phyloP scores from a whole-genome alignment of 257 asterid genomes.

The Penstemon barbatus region DNA sequence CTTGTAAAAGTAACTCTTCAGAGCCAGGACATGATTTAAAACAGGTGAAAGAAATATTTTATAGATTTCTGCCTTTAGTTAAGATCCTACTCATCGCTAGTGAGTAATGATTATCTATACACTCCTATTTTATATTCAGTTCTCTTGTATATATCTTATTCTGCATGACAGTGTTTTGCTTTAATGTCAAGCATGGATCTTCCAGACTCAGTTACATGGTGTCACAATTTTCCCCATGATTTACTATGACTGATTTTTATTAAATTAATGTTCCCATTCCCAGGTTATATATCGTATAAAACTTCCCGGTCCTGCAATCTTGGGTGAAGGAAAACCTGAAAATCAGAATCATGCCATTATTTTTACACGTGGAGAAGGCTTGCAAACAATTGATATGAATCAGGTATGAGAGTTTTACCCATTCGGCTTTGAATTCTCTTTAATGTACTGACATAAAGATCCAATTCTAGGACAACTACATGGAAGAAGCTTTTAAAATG shows the following conservation, averaged over 20 bases:
- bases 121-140: no score
- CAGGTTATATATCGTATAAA: slow-evolving; percentile 89
- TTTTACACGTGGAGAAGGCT: slow-evolving; percentile 98
- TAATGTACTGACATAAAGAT: slow-evolving; percentile 34
- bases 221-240: background rate
- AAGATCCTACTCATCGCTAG: no score
- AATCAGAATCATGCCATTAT: slow-evolving; percentile 98
- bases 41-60: no score
- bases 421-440: slow-evolving; percentile 1
- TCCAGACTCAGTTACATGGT: background rate
- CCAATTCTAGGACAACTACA: slow-evolving; percentile 76
- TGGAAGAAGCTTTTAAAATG: slow-evolving; percentile 99
- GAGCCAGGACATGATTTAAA: no score
- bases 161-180: background rate
- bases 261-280: slow-evolving; percentile 24
- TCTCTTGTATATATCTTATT: background rate
- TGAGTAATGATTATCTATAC: no score
- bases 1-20: no score
- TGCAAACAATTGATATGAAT: slow-evolving; percentile 98
- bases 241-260: slow-evolving; percentile 12
- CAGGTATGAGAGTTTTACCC: slow-evolving; percentile 50
- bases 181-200: background rate
- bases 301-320: slow-evolving; percentile 93
- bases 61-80: no score
- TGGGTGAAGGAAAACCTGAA: slow-evolving; percentile 99